Conservation (phyloP, 352 stramenopile genomes). For the Phytophthora citrophthora region DNA sequence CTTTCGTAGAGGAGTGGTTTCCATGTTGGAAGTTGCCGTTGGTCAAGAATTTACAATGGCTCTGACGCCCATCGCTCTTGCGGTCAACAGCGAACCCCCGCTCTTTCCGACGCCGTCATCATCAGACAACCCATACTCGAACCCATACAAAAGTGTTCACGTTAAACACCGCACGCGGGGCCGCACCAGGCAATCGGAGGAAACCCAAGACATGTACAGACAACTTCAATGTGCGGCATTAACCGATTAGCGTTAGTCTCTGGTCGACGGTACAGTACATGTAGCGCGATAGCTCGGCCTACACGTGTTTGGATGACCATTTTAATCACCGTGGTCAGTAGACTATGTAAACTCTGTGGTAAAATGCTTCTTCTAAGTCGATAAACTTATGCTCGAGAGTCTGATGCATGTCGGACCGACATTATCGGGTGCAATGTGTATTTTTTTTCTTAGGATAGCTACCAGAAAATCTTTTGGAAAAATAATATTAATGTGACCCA, state of each 20-base stretch:
- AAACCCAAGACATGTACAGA: conserved; percentile 14
- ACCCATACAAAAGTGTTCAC: background rate
- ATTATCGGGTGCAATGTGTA: no score
- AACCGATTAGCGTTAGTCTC: background rate
- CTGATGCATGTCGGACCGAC: no score
- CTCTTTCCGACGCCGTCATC: conserved; percentile 16
- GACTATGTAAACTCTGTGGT: background rate
- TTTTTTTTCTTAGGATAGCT: no score
- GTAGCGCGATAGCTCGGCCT: no score
- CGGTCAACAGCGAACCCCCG: conserved; percentile 2
- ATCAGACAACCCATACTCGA: conserved; percentile 3
- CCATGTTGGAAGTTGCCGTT: background rate
- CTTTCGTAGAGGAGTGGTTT: no score
- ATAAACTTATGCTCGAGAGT: no score
- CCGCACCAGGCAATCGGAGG: conserved; percentile 14
- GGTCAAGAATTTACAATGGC: background rate
- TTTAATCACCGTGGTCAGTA: background rate
- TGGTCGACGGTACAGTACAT: no score
- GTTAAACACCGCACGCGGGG: conserved; percentile 6
- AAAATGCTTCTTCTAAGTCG: no score
- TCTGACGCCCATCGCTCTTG: background rate
- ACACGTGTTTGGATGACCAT: no score
- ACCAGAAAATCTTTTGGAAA: no score
- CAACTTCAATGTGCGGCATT: conserved; percentile 18
- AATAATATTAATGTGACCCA: background rate